Percentiles rank a stretch among this genome's conserved stretches.
Conservation (phyloP, 2,329 filamentous ascomycete species). For the Clarireedia sp. region DNA sequence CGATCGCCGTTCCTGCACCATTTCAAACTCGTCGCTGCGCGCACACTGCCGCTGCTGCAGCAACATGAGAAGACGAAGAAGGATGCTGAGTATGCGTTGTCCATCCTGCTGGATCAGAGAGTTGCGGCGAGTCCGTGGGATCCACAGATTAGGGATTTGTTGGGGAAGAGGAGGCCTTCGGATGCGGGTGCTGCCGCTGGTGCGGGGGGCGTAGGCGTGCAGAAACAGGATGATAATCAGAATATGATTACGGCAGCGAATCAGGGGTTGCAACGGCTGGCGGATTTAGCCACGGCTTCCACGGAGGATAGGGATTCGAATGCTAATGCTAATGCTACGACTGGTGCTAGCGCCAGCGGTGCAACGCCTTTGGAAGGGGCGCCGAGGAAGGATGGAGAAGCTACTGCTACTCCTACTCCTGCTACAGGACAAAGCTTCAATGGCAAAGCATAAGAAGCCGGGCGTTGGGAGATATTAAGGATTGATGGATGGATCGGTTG, state of each 20-base stretch:
- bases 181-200: neutral
- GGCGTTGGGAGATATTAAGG: too few species aligned
- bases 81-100: slow-evolving; percentile 48
- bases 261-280: slow-evolving; percentile 47
- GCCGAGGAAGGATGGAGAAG: too few species aligned
- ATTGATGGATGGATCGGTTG: too few species aligned
- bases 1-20: slow-evolving; percentile 60
- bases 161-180: neutral
- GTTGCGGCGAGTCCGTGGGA: slow-evolving; percentile 49
- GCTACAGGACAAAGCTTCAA: too few species aligned
- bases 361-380: too few species aligned
- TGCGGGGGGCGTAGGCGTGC: neutral
- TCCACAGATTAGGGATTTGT: slow-evolving; percentile 41
- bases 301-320: slow-evolving; percentile 1
- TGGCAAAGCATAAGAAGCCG: too few species aligned
- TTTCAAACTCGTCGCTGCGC: slow-evolving; percentile 50
- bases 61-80: slow-evolving; percentile 48
- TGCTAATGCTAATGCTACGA: neutral
- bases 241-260: slow-evolving; percentile 20
- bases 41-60: slow-evolving; percentile 53
- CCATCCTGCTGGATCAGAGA: slow-evolving; percentile 47
- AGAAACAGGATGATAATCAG: slow-evolving; percentile 10
- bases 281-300: slow-evolving; percentile 37
- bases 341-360: too few species aligned
- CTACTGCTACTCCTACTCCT: too few species aligned